Base-by-base conservation (phyloP, 2,329 filamentous ascomycete genomes). In the Neodidymelliopsis sp. region DNA sequence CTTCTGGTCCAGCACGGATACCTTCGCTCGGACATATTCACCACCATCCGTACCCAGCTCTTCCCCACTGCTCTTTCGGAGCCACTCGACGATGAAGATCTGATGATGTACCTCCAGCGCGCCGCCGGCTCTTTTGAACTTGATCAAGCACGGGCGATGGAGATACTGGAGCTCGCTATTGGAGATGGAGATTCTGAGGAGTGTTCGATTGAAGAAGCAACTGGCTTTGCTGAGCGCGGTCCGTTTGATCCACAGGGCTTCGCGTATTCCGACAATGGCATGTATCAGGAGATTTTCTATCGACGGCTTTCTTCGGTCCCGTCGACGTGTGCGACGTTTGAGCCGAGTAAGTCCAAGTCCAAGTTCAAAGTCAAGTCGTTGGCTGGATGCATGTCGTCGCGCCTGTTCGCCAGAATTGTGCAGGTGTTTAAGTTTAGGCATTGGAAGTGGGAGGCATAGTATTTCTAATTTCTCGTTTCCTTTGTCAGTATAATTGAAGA, bases 161-260 rank as follows among this genome's bases (percentile, higher is more conserved):
- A 49, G 19, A 25, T 39, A 10, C 13, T 49, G 19, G 6, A 27
- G 4, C 28, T 43, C 13, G 27, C 29, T n/a, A 33, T 42, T 4
- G 18, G 20, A 9, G 34, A 38, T 12, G 24, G 33, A 22, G 9
- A 9, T 5, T 44, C 41, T 6, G 10, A 8, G 25, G 24, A 48
- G 30, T 24, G 13, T 4, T 48, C 31, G 16, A 18, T 29, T 1
- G 39, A 49, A 4, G 46, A 49, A 15, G 33, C 38, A 12, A 5
- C 19, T n/a, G n/a, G n/a, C 2, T 49, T 38, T 33, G 38, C 35
- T n/a, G 28, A 44, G 4, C 39, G 38, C 4, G 31, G 29, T n/a
- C 16, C 28, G 2, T 35, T 43, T 13, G 23, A 39, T 6, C 3
- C 28, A 7, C 6, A 24, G 13, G 18, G 18, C 4, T 43, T 28